A percentile compares a stretch with the other conserved stretches of the same genome.
Evolutionary conservation across 129 eudicot genomes (phyloP).

Genomic region (Pulicaria dysenterica): DNA sequence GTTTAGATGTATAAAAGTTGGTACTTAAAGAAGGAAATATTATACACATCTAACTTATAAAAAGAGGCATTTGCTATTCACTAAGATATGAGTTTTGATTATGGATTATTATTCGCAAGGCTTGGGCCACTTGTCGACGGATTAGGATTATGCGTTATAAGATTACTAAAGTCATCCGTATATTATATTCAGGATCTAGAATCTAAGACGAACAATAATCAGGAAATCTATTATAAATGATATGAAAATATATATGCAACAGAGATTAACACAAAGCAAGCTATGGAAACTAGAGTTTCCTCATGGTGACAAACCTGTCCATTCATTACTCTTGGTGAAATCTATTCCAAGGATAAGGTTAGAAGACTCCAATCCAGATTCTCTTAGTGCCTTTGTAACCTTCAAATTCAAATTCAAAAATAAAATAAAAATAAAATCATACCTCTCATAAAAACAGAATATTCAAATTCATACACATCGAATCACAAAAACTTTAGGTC

Average conservation of each 20-base stretch:
- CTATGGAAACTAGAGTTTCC: background rate
- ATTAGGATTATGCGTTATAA: background rate
- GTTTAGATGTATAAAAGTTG: conserved; percentile 21
- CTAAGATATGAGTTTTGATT: no score
- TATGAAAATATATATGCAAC: background rate
- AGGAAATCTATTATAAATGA: background rate
- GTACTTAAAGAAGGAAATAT: background rate
- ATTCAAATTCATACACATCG: background rate
- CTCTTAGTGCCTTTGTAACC: conserved; percentile 76
- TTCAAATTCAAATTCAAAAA: conserved; percentile 23
- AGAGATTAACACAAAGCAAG: background rate
- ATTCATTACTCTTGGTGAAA: conserved; percentile 83
- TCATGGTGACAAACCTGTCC: conserved; percentile 63
- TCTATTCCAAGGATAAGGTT: conserved; percentile 76
- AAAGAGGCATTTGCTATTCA: no score
- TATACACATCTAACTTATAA: background rate
- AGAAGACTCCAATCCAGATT: conserved; percentile 78
- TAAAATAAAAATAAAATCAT: no score
- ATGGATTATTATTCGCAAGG: no score
- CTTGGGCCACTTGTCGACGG: background rate
- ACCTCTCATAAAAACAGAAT: background rate
- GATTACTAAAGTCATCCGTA: background rate
- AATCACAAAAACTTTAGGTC: no score
- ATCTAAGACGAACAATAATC: background rate
- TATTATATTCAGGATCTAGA: background rate